Conservation (phyloP, 208 protist genomes). For the Tritrichomonas foetus region DNA sequence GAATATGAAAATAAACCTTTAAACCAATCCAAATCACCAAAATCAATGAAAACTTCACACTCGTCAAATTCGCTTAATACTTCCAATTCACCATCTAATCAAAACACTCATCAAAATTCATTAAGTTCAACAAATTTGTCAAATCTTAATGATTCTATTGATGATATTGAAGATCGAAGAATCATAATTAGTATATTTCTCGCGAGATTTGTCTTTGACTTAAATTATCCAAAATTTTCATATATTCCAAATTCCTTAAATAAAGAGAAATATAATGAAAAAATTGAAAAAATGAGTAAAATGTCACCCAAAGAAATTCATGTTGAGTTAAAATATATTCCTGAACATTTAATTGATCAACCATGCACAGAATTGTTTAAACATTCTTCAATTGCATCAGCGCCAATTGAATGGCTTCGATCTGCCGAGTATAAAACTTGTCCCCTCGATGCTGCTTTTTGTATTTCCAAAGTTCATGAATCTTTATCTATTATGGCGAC, state of each 20-base stretch:
- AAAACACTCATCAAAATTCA: too few species aligned
- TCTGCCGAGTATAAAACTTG: not conserved
- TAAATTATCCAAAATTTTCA: not conserved
- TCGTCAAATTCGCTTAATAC: not conserved
- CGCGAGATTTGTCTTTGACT: not conserved
- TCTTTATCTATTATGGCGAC: not conserved
- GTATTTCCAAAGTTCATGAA: not conserved
- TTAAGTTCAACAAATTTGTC: too few species aligned
- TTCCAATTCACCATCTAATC: too few species aligned
- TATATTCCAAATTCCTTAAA: too few species aligned
- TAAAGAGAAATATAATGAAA: not conserved
- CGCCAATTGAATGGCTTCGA: not conserved
- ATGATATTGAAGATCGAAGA: too few species aligned
- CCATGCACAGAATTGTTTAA: not conserved
- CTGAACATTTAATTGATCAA: too few species aligned
- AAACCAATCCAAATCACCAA: too few species aligned
- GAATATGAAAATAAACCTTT: too few species aligned
- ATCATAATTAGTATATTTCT: not conserved
- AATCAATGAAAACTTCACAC: too few species aligned
- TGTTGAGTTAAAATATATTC: not conserved
- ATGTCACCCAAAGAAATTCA: not conserved
- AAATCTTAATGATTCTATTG: not conserved
- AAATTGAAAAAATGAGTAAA: not conserved
- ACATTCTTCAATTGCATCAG: not conserved
- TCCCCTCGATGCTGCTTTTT: not conserved